A percentile compares a stretch with the other conserved stretches of the same genome.
These are phyloP conservation scores for Lactarius trivialis DNA, from an alignment of 768 basidiomycete genomes.

Conservation along the genomic window DNA sequence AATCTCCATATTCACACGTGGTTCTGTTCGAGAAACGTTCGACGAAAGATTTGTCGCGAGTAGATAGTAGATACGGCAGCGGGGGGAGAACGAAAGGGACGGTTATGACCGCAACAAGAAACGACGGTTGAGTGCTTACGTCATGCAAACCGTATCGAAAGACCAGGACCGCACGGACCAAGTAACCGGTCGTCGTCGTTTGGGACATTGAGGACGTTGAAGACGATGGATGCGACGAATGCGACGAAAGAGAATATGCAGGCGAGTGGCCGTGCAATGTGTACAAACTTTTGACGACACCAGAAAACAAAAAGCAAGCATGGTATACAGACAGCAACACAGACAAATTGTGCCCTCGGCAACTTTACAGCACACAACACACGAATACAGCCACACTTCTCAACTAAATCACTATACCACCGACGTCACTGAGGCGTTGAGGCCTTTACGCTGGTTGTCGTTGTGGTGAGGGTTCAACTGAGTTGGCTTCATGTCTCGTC, in stretches of 20 bases:
- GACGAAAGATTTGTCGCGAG: slow-evolving; percentile 8
- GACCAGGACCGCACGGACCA: slow-evolving; percentile 51
- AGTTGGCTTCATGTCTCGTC: background rate
- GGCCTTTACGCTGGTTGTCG: background rate
- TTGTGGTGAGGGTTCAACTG: background rate
- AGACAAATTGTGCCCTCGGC: slow-evolving; percentile 28
- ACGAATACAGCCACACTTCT: background rate
- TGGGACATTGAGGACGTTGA: slow-evolving; percentile 26
- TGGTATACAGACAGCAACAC: slow-evolving; percentile 32
- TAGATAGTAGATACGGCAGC: slow-evolving; percentile 29
- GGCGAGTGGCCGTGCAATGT: slow-evolving; percentile 50
- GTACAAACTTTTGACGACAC: slow-evolving; percentile 71
- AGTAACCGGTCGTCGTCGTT: slow-evolving; percentile 22
- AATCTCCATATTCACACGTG: slow-evolving; percentile 6
- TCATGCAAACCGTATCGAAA: slow-evolving; percentile 35
- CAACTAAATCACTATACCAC: background rate
- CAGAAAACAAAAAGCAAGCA: slow-evolving; percentile 56
- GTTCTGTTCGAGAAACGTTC: background rate
- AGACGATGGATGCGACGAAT: slow-evolving; percentile 29
- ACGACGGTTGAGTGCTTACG: slow-evolving; percentile 38
- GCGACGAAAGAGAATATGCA: slow-evolving; percentile 34
- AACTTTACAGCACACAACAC: background rate
- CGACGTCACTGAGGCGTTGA: background rate
- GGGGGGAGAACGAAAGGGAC: slow-evolving; percentile 39
- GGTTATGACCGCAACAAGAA: slow-evolving; percentile 32